Conservation (phyloP, 495 filamentous ascomycete species). For the Sphaerosporella brunnea region DNA sequence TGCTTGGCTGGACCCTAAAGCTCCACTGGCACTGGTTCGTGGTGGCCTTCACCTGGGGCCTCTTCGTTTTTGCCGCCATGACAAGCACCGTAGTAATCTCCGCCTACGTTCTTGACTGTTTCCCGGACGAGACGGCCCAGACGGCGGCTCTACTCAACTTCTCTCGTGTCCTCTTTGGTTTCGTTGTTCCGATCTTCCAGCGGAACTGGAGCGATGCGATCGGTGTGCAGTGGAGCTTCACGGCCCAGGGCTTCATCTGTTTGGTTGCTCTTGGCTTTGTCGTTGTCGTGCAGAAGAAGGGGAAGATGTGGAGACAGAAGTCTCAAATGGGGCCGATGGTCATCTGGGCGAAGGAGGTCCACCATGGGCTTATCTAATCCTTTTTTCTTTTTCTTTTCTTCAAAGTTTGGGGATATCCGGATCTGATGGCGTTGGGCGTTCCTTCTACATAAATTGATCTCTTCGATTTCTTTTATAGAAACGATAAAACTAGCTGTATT, state of each 20-base stretch:
- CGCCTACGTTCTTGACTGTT: slow-evolving; percentile 20
- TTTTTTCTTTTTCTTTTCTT: too few relatives aligned
- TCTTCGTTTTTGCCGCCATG: slow-evolving; percentile 19
- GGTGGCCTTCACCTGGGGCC: slow-evolving; percentile 19
- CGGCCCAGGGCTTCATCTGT: slow-evolving; percentile 16
- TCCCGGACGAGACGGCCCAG: slow-evolving; percentile 13
- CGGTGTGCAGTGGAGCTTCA: slow-evolving; percentile 16
- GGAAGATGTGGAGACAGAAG: slow-evolving; percentile 12
- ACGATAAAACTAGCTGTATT: too few relatives aligned
- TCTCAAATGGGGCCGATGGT: slow-evolving; percentile 8
- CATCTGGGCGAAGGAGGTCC: too few relatives aligned
- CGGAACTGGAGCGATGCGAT: slow-evolving; percentile 11
- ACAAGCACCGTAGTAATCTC: slow-evolving; percentile 19
- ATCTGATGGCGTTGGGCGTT: too few relatives aligned
- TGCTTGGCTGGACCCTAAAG: slow-evolving; percentile 12
- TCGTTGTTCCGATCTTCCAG: slow-evolving; percentile 19
- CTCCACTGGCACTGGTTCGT: slow-evolving; percentile 15
- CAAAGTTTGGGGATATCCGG: too few relatives aligned
- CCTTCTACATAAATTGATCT: too few relatives aligned
- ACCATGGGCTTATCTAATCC: too few relatives aligned
- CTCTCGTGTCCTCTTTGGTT: slow-evolving; percentile 21
- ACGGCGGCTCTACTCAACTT: slow-evolving; percentile 21
- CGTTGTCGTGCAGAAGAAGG: slow-evolving; percentile 13
- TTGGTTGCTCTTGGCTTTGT: slow-evolving; percentile 7
- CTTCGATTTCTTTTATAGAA: too few relatives aligned